Percentiles rank a stretch among this genome's conserved stretches.
These are phyloP conservation scores for Chaetomium globosum DNA, from an alignment of 2,329 filamentous ascomycete genomes.

Conservation along the genomic window DNA sequence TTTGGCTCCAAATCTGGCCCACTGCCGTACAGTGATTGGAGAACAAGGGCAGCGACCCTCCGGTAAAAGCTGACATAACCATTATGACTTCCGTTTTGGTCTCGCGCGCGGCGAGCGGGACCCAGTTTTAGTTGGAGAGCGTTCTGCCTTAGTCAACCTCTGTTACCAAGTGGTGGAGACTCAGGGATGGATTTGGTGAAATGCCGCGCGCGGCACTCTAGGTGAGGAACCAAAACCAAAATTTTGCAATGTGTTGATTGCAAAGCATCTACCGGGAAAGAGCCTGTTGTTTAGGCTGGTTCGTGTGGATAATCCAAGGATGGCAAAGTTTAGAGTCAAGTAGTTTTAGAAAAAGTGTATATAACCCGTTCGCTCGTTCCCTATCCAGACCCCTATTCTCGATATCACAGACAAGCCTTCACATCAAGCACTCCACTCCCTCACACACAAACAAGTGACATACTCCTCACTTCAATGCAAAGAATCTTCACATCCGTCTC, in stretches of 20 bases:
- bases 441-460: not conserved
- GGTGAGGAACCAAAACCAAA: not conserved
- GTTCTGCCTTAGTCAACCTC: not conserved
- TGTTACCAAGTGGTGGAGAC: conserved; percentile 6
- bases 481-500: conserved; percentile 4
- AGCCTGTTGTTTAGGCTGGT: not conserved
- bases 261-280: not conserved
- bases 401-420: conserved; percentile 9
- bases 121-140: not conserved
- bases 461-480: conserved; percentile 11
- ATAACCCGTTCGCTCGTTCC: conserved; percentile 1
- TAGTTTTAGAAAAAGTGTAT: not conserved
- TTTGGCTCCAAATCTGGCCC: not conserved
- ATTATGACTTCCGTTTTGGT: conserved; percentile 14
- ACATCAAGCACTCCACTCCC: not conserved
- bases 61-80: conserved; percentile 6
- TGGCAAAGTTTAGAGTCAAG: not conserved
- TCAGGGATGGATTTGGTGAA: conserved; percentile 13
- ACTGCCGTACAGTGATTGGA: conserved; percentile 27
- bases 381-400: not conserved
- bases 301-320: not conserved
- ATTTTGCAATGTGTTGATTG: not conserved
- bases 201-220: conserved; percentile 15
- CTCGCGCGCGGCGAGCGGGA: conserved; percentile 21
- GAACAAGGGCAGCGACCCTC: not conserved